Evolutionary conservation across 2,329 filamentous ascomycete species (phyloP).

Genomic region (Delphinella strobiligena): DNA sequence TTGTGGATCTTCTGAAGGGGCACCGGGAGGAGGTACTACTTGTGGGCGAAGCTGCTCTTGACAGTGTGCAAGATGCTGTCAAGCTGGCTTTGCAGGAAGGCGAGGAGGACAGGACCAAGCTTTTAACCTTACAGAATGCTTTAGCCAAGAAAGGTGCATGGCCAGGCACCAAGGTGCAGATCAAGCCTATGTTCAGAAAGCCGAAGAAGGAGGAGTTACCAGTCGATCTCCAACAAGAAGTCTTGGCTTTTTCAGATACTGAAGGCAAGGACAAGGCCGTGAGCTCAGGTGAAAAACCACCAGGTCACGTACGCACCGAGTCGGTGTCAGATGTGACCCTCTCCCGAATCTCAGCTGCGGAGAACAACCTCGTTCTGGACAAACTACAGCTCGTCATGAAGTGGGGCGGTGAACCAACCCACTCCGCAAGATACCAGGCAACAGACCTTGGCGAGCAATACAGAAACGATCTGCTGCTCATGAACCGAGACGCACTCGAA

Average conservation of each 20-base stretch:
- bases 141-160: constrained; percentile 85
- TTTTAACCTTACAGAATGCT: constrained; percentile 75
- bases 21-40: constrained; percentile 94
- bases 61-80: constrained; percentile 81
- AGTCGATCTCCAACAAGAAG: constrained; percentile 14
- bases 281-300: constrained; percentile 16
- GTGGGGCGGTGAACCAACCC: constrained; percentile 96
- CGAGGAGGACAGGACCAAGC: constrained; percentile 74
- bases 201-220: constrained; percentile 54
- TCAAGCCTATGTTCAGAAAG: constrained; percentile 98
- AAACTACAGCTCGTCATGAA: constrained; percentile 97
- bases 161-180: constrained; percentile 95
- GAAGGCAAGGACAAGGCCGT: constrained; percentile 18
- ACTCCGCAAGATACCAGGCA: constrained; percentile 90
- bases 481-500: constrained; percentile 84
- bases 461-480: constrained; percentile 82
- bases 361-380: constrained; percentile 85
- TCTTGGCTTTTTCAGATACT: constrained; percentile 5
- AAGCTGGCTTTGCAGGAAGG: constrained; percentile 66
- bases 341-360: constrained; percentile 84
- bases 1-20: constrained; percentile 86
- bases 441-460: constrained; percentile 93
- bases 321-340: constrained; percentile 83
- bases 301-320: constrained; percentile 53
- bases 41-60: constrained; percentile 78